Percentiles rank a stretch among this genome's conserved stretches.
phyloP scores from a whole-genome alignment of 441 rosid genomes.

The Erodium moschatum region DNA sequence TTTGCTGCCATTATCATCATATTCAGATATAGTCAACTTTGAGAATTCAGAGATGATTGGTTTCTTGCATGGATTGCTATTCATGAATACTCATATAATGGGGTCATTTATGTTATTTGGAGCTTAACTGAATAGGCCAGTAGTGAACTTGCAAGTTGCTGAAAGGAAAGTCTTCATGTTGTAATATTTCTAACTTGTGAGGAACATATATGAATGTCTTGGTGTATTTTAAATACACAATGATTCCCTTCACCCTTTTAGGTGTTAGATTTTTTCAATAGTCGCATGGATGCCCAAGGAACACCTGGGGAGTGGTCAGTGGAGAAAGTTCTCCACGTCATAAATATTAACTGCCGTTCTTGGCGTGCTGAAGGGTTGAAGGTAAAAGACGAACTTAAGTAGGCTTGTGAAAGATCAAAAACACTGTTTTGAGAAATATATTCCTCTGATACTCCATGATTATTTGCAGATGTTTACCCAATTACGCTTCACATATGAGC shows the following conservation, averaged over 20 bases:
- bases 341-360: conserved; percentile 68
- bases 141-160: conserved; percentile 7
- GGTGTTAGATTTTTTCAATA: conserved; percentile 92
- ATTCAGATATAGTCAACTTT: too few species aligned
- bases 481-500: conserved; percentile 92
- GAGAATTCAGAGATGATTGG: not conserved
- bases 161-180: not conserved
- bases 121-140: not conserved
- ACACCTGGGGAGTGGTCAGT: conserved; percentile 91
- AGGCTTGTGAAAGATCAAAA: not conserved
- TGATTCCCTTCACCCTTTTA: conserved; percentile 23
- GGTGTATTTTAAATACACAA: not conserved
- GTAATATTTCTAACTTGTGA: not conserved
- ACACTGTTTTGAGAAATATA: not conserved
- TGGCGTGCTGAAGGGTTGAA: conserved; percentile 98
- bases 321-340: conserved; percentile 76
- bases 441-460: not conserved
- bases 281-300: conserved; percentile 81
- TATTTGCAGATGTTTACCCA: conserved; percentile 84
- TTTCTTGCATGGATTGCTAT: not conserved
- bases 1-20: too few species aligned
- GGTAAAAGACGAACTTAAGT: conserved; percentile 33
- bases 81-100: not conserved
- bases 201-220: conserved; percentile 4
- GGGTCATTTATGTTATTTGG: not conserved